Evolutionary conservation across 805 yeast species (phyloP).

Genomic region (Yamadazyma phyllophila): DNA sequence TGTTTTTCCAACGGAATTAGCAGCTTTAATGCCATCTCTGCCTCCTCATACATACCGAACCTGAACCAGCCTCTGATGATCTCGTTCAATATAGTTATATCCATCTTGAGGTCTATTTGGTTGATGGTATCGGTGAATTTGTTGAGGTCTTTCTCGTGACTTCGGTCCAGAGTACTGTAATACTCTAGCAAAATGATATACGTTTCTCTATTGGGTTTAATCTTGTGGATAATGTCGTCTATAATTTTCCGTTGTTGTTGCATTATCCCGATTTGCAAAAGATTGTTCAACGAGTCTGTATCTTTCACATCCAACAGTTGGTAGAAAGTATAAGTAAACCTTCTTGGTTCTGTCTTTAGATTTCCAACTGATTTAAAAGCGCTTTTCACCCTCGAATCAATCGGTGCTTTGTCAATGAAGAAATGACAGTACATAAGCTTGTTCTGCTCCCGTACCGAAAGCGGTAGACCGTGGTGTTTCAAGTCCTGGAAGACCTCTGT

Average conservation of each 20-base stretch:
- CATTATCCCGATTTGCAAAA: constrained; percentile 20
- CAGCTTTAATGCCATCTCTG: neutral
- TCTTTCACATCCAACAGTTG: constrained; percentile 14
- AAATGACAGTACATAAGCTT: constrained; percentile 27
- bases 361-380: constrained; percentile 5
- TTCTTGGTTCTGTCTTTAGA: constrained; percentile 5
- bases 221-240: constrained; percentile 17
- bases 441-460: constrained; percentile 30
- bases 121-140: neutral
- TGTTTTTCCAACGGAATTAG: neutral
- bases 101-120: constrained; percentile 6
- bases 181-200: neutral
- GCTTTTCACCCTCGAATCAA: constrained; percentile 14
- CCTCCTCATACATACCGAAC: constrained; percentile 1
- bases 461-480: constrained; percentile 22
- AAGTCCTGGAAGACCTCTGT: constrained; percentile 28
- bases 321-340: constrained; percentile 22
- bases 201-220: constrained; percentile 12
- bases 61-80: constrained; percentile 10
- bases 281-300: constrained; percentile 10
- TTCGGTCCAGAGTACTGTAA: neutral
- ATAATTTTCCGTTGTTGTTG: constrained; percentile 23
- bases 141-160: neutral
- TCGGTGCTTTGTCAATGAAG: constrained; percentile 28
- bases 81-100: constrained; percentile 11